A percentile compares a stretch with the other conserved stretches of the same genome.
Conservation (phyloP, 108 stramenopile genomes). For the Fistulifera pelliculosa region DNA sequence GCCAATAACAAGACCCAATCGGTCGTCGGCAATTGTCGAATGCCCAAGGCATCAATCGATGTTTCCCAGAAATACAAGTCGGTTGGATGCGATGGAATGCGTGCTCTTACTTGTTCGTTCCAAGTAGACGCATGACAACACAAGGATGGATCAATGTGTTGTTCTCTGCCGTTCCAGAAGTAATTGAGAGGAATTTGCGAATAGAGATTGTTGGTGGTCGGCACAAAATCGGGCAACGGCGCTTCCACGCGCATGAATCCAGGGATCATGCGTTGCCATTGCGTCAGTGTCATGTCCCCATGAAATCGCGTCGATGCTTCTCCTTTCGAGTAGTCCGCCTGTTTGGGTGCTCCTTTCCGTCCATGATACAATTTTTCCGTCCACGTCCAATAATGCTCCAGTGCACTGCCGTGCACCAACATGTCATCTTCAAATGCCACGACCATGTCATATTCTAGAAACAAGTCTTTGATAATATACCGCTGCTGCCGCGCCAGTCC, state of each 20-base stretch:
- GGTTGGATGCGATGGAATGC: slow-evolving; percentile 14
- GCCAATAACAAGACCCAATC: slow-evolving; percentile 51
- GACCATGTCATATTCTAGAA: slow-evolving; percentile 66
- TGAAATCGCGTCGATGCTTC: slow-evolving; percentile 14
- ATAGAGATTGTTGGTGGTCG: slow-evolving; percentile 16
- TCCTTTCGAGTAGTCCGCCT: neutral
- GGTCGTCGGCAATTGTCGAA: slow-evolving; percentile 46
- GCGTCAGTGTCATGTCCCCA: slow-evolving; percentile 45
- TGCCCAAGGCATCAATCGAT: slow-evolving; percentile 45
- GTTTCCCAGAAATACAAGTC: slow-evolving; percentile 72
- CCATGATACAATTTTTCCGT: slow-evolving; percentile 39
- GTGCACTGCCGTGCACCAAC: slow-evolving; percentile 51
- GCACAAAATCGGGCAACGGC: slow-evolving; percentile 20
- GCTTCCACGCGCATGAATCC: slow-evolving; percentile 70
- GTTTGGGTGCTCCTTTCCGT: slow-evolving; percentile 29
- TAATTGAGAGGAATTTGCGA: slow-evolving; percentile 1
- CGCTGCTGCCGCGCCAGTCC: slow-evolving; percentile 75
- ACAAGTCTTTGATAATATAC: slow-evolving; percentile 67
- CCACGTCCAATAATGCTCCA: slow-evolving; percentile 54
- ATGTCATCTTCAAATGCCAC: slow-evolving; percentile 78
- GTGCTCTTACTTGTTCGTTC: slow-evolving; percentile 9
- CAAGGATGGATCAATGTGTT: slow-evolving; percentile 35
- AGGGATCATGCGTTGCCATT: slow-evolving; percentile 49
- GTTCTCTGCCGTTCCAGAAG: neutral
- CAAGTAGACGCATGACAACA: slow-evolving; percentile 44